Percentiles rank a stretch among this genome's conserved stretches.
Conservation (phyloP, 2,329 filamentous ascomycete genomes). For the Chalaropsis thielavioides region DNA sequence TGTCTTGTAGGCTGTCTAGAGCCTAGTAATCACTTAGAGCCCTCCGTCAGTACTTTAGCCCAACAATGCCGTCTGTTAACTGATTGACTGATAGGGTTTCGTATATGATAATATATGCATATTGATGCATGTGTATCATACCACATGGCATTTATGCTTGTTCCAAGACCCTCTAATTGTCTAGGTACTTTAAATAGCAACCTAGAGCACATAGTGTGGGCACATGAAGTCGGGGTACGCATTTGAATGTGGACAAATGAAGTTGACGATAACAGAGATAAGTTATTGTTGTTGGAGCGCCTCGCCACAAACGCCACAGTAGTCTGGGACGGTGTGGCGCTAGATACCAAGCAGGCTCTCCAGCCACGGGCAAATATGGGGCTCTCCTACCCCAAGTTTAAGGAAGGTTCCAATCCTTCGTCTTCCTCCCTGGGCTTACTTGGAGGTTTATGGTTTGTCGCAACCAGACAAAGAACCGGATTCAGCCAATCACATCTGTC, state of each 20-base stretch:
- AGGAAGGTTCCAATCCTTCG: conserved; percentile 2
- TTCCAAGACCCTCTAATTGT: neutral
- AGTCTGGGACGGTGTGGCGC: neutral
- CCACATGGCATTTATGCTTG: neutral
- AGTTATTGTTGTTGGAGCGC: neutral
- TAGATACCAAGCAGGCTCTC: neutral
- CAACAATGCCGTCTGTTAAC: neutral
- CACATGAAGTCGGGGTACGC: neutral
- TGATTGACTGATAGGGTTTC: neutral
- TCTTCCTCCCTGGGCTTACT: neutral
- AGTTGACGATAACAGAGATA: neutral
- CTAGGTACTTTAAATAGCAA: neutral
- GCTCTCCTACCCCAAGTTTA: neutral
- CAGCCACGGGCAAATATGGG: neutral
- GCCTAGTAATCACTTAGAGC: neutral
- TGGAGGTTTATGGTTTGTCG: neutral
- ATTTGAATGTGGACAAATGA: neutral
- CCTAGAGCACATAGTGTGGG: neutral
- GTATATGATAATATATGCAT: neutral
- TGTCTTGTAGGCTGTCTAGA: neutral
- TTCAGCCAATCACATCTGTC: neutral
- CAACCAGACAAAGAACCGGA: neutral
- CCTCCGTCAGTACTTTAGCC: neutral
- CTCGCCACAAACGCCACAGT: neutral
- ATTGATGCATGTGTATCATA: conserved; percentile 1